Conservation (phyloP, 2,329 filamentous ascomycete species). For the Colletotrichum tropicale region DNA sequence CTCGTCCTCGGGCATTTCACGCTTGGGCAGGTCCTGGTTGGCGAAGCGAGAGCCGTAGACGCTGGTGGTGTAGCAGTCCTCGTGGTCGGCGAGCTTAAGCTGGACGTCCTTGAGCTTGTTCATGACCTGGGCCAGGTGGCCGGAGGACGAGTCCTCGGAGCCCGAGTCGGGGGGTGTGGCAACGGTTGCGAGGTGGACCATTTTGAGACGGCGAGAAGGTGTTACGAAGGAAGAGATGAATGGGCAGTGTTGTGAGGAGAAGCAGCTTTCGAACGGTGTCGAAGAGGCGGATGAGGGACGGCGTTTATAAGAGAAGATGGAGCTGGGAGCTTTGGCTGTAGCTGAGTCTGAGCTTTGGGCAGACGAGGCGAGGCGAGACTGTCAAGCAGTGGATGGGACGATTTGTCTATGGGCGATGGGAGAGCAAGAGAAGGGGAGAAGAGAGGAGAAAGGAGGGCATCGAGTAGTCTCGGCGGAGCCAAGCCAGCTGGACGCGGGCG, state of each 20-base stretch:
- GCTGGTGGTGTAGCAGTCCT: constrained; percentile 71
- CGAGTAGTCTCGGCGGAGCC: neutral
- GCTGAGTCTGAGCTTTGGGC: neutral
- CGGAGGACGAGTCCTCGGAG: constrained; percentile 1
- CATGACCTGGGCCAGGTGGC: constrained; percentile 4
- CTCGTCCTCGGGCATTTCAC: constrained; percentile 86
- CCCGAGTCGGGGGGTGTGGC: constrained; percentile 10
- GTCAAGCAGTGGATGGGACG: neutral
- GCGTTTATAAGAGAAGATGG: neutral
- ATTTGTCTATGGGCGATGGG: neutral
- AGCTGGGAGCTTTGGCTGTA: neutral
- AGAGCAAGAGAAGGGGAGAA: neutral
- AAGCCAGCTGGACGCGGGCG: neutral
- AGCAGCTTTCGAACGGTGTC: neutral
- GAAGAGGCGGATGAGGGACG: neutral
- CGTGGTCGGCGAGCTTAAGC: constrained; percentile 52
- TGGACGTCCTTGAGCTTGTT: constrained; percentile 14
- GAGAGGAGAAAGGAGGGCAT: neutral
- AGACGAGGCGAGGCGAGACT: neutral
- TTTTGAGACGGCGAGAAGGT: neutral
- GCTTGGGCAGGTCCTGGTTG: constrained; percentile 76
- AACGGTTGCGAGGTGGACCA: constrained; percentile 18
- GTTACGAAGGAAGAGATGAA: neutral
- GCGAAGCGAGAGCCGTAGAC: constrained; percentile 92
- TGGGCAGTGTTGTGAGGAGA: neutral